Evolutionary conservation across 352 stramenopile species (phyloP).

Genomic region (Globisporangium camurandrum): DNA sequence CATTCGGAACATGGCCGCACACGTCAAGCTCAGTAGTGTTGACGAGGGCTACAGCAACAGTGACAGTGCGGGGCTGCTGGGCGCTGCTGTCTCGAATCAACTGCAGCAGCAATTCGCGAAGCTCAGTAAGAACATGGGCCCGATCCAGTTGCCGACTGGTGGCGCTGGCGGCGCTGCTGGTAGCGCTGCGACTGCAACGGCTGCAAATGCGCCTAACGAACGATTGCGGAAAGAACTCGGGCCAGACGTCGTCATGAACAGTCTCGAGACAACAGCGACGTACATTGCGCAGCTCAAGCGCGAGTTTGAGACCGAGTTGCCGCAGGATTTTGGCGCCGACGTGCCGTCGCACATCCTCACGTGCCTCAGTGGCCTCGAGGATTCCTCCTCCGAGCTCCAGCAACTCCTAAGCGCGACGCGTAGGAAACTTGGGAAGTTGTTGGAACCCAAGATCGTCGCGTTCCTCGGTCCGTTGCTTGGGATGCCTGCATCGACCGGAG

Average conservation of each 20-base stretch:
- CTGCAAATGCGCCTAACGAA: conserved; percentile 16
- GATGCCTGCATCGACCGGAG: conserved; percentile 28
- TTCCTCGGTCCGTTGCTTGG: conserved; percentile 47
- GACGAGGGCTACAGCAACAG: conserved; percentile 33
- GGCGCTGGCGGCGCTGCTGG: not conserved
- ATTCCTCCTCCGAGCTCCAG: conserved; percentile 54
- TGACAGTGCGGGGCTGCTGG: conserved; percentile 25
- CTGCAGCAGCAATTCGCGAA: conserved; percentile 82
- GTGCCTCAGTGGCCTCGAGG: conserved; percentile 65
- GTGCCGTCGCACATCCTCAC: conserved; percentile 67
- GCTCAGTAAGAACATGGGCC: conserved; percentile 74
- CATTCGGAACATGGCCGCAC: conserved; percentile 62
- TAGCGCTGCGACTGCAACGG: conserved; percentile 3
- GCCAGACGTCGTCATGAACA: conserved; percentile 80
- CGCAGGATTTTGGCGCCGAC: conserved; percentile 54
- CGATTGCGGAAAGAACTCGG: conserved; percentile 51
- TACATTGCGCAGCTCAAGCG: conserved; percentile 79
- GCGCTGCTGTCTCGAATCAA: conserved; percentile 41
- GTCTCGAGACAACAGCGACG: conserved; percentile 55
- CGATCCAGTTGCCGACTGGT: conserved; percentile 23
- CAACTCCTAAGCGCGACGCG: conserved; percentile 59
- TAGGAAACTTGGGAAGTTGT: conserved; percentile 71
- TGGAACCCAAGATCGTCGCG: conserved; percentile 62
- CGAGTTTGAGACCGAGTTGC: conserved; percentile 66
- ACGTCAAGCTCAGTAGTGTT: conserved; percentile 40